A percentile compares a stretch with the other conserved stretches of the same genome.
These are phyloP conservation scores for Stenogyne calaminthoides DNA, from an alignment of 305 asterid species.

Conservation along the genomic window DNA sequence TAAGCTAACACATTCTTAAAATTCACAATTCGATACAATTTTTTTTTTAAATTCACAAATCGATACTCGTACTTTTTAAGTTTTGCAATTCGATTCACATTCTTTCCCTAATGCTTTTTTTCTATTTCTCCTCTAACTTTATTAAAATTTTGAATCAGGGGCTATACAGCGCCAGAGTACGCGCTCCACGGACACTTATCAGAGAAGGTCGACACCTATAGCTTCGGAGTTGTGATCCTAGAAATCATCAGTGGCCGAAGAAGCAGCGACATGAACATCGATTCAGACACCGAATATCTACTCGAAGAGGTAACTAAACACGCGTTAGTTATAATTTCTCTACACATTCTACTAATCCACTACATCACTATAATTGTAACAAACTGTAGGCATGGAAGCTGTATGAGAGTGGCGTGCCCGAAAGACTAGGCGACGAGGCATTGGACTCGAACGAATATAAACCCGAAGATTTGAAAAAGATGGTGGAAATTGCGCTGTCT, in stretches of 20 bases:
- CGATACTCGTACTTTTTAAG: too few relatives aligned
- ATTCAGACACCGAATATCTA: conserved; percentile 61
- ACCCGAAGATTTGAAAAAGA: conserved; percentile 54
- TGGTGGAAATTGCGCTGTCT: conserved; percentile 56
- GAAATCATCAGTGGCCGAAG: conserved; percentile 78
- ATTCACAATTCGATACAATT: too few relatives aligned
- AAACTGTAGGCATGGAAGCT: conserved; percentile 60
- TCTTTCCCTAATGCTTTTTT: too few relatives aligned
- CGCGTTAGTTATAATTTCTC: not conserved
- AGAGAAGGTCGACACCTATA: conserved; percentile 82
- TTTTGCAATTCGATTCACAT: too few relatives aligned
- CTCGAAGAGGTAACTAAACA: conserved; percentile 59
- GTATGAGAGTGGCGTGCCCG: conserved; percentile 47
- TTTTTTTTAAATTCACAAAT: too few relatives aligned
- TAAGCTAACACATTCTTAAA: too few relatives aligned
- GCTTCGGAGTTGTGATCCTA: conserved; percentile 76
- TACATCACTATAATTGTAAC: not conserved
- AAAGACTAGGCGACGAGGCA: conserved; percentile 52
- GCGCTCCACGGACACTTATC: conserved; percentile 86
- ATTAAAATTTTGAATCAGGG: too few relatives aligned
- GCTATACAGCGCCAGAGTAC: conserved; percentile 90
- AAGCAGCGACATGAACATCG: conserved; percentile 45
- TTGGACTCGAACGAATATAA: conserved; percentile 48
- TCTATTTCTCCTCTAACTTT: too few relatives aligned
- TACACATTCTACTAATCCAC: not conserved